These are phyloP conservation scores for Phytopythium chamaehyphon DNA, from an alignment of 352 stramenopile genomes.

Conservation along the genomic window DNA sequence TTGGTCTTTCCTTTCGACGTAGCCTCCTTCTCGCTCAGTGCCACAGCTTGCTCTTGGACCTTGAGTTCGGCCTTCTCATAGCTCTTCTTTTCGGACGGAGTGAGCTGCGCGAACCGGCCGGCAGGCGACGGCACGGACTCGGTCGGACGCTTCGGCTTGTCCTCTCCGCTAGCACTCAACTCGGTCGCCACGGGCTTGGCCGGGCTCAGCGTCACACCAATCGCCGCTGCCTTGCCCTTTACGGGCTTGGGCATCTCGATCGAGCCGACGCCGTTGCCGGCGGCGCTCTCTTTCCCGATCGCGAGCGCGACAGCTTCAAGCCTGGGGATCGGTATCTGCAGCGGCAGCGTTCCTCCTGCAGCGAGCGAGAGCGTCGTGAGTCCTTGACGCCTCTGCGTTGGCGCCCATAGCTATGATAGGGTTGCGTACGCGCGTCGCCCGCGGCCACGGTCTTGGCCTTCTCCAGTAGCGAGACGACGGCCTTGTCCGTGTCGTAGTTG, in stretches of 20 bases:
- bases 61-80: conserved; percentile 70
- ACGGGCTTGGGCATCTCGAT: conserved; percentile 29
- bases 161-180: neutral
- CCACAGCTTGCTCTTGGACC: conserved; percentile 51
- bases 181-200: neutral
- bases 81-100: conserved; percentile 47
- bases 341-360: conserved; percentile 32
- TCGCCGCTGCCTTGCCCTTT: conserved; percentile 48
- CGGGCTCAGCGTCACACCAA: conserved; percentile 22
- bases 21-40: conserved; percentile 39
- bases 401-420: neutral
- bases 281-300: conserved; percentile 30
- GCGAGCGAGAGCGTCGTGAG: neutral
- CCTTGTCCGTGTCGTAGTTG: conserved; percentile 81
- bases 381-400: neutral
- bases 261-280: conserved; percentile 7
- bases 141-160: conserved; percentile 5
- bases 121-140: neutral
- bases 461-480: conserved; percentile 69
- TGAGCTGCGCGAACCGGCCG: conserved; percentile 27
- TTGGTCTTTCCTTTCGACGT: conserved; percentile 53
- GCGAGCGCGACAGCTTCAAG: conserved; percentile 55
- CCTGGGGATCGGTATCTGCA: conserved; percentile 62
- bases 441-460: conserved; percentile 49
- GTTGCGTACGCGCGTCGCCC: conserved; percentile 9